These are phyloP conservation scores for Geotrichum macrosporum DNA, from an alignment of 1,139 yeast genomes.

Conservation along the genomic window DNA sequence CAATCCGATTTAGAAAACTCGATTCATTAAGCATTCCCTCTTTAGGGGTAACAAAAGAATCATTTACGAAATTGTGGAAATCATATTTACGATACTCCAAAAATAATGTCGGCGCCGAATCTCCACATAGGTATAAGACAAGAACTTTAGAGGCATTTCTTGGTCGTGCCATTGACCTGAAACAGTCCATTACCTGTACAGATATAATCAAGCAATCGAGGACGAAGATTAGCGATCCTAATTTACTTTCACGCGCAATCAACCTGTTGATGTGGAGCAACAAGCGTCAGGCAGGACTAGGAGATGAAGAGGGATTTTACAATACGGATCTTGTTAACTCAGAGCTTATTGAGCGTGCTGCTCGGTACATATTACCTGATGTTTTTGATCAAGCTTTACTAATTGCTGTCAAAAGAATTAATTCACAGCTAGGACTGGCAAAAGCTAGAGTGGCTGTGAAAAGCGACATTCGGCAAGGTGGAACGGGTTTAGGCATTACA, in stretches of 20 bases:
- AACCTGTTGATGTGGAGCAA: slow-evolving; percentile 3
- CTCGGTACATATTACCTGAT: background rate
- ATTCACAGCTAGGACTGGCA: slow-evolving; percentile 2
- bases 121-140: slow-evolving; percentile 10
- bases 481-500: background rate
- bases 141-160: slow-evolving; percentile 20
- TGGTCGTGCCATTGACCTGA: slow-evolving; percentile 19
- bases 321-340: background rate
- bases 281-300: background rate
- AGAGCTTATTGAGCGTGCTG: slow-evolving; percentile 1
- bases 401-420: background rate
- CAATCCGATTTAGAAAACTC: background rate
- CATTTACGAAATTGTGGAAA: slow-evolving; percentile 7
- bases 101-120: background rate
- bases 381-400: background rate
- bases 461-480: background rate
- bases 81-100: slow-evolving; percentile 4
- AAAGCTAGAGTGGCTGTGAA: background rate
- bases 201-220: slow-evolving; percentile 20
- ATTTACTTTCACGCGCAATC: background rate
- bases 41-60: slow-evolving; percentile 10
- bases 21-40: slow-evolving; percentile 15
- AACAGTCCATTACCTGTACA: slow-evolving; percentile 21
- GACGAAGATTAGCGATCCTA: background rate
- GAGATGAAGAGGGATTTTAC: background rate